These are phyloP conservation scores for Lanzia echinophila DNA, from an alignment of 2,329 filamentous ascomycete genomes.

Conservation along the genomic window DNA sequence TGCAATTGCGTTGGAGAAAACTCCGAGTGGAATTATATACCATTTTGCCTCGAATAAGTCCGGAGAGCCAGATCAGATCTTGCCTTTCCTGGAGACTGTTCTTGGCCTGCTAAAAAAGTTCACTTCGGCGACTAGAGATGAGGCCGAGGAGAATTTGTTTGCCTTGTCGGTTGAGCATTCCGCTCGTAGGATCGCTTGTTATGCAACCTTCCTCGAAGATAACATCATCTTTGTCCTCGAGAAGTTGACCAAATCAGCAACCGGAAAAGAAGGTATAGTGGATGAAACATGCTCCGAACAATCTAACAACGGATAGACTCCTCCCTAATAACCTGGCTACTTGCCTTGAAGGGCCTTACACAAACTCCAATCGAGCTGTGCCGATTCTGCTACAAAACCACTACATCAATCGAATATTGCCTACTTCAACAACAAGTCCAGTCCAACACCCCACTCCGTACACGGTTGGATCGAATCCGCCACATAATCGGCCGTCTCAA, in stretches of 20 bases:
- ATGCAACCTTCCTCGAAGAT: neutral
- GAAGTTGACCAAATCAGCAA: neutral
- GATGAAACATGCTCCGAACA: too few species aligned
- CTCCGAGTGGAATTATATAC: constrained; percentile 30
- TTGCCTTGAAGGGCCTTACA: neutral
- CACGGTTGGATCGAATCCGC: constrained; percentile 27
- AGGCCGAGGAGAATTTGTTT: neutral
- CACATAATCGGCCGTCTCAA: constrained; percentile 42
- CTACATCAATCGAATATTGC: neutral
- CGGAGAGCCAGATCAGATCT: neutral
- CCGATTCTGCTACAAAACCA: constrained; percentile 3
- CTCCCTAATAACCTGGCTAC: neutral
- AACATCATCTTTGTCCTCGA: neutral
- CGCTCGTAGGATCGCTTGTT: neutral
- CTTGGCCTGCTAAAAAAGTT: neutral
- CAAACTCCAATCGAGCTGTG: neutral
- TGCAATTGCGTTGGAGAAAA: constrained; percentile 38
- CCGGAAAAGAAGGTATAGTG: too few species aligned
- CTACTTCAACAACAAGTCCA: neutral
- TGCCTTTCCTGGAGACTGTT: neutral
- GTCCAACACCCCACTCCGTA: neutral
- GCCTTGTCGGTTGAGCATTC: neutral
- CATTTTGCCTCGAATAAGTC: constrained; percentile 39
- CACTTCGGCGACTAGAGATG: neutral
- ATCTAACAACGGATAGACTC: neutral